Percentiles rank a stretch among this genome's conserved stretches.
Evolutionary conservation across 2,329 filamentous ascomycete genomes (phyloP).

Genomic region (Aureobasidium sp.): DNA sequence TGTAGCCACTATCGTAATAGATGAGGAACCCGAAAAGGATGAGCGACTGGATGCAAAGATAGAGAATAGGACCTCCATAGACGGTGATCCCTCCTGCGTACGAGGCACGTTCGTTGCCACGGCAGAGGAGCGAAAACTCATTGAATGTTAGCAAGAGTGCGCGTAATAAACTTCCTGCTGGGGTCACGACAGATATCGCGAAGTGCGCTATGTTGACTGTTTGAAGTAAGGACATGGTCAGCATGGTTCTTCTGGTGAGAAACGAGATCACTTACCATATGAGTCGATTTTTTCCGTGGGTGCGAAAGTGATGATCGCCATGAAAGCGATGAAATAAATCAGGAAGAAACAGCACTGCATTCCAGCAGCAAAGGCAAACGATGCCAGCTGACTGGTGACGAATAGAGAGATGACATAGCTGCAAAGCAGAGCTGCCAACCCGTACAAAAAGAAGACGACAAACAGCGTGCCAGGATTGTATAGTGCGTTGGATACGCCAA

Average conservation of each 20-base stretch:
- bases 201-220: slow-evolving; percentile 54
- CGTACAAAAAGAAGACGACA: slow-evolving; percentile 70
- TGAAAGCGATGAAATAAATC: slow-evolving; percentile 38
- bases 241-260: slow-evolving; percentile 22
- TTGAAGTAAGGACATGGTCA: too few relatives aligned
- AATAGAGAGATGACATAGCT: slow-evolving; percentile 78
- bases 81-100: slow-evolving; percentile 63
- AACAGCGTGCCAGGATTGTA: slow-evolving; percentile 77
- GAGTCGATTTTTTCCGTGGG: slow-evolving; percentile 59
- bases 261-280: slow-evolving; percentile 36
- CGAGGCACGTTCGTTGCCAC: slow-evolving; percentile 50
- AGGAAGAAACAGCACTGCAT: slow-evolving; percentile 53
- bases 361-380: slow-evolving; percentile 75
- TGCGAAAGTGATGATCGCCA: slow-evolving; percentile 50
- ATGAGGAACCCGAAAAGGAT: slow-evolving; percentile 64
- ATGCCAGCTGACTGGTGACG: slow-evolving; percentile 66
- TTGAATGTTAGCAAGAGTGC: slow-evolving; percentile 72
- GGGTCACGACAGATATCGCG: slow-evolving; percentile 62
- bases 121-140: slow-evolving; percentile 72
- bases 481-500: slow-evolving; percentile 55
- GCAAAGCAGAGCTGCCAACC: slow-evolving; percentile 65
- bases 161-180: slow-evolving; percentile 66
- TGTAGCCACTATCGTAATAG: slow-evolving; percentile 67
- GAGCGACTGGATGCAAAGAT: slow-evolving; percentile 65
- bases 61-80: slow-evolving; percentile 79